Base-by-base conservation (phyloP, 306 rosid species). In the Citrullus colocynthis region DNA sequence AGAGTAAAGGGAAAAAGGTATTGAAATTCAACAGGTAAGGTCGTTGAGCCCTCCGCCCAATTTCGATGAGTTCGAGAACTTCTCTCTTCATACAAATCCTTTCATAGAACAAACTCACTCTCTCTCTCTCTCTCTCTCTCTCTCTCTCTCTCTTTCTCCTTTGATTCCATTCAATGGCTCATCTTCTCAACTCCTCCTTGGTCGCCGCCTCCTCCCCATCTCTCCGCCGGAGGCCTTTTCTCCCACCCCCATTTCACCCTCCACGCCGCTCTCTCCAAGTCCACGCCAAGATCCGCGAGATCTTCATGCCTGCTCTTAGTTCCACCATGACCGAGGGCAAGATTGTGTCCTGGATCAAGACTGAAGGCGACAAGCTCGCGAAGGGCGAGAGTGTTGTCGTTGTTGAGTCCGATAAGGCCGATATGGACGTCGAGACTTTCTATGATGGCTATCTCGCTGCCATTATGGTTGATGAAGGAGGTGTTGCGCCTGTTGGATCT, bases 301-400 rank as follows among this genome's bases (percentile, higher is more conserved):
- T 96, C 62, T 92, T 96, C 88, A 96, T 96, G 99, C 99, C 99
- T 4, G 99, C 98, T 0, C 89, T 96, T 8, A 96, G 99, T 81
- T 96, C 99, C 34, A 96, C 99, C 34, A 96, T 96, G 98, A 92
- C 98, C 0, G 99, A 92, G 81, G 99, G 99, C 1, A 96, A 92
- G 85, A 92, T 96, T 81, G 97, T 96, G 3, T 92, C 99, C 0
- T 96, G 99, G 99, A 81, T 89, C 79, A 96, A 91, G 80, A 91
- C 98, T 21, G 98, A 96, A 78, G 99, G 99, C 57, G 99, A 96
- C 60, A 89, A 85, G 86, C 92, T 96, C 77, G 80, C 93, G 83
- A 96, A 92, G 74, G 99, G 99, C 5, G 98, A 96, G 83, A 92
- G 99, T 73, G 99, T 96, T 15, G 99, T 92, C 56, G 99, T 96